phyloP scores from a whole-genome alignment of 495 filamentous ascomycete genomes.

The Lophium mytilinum region DNA sequence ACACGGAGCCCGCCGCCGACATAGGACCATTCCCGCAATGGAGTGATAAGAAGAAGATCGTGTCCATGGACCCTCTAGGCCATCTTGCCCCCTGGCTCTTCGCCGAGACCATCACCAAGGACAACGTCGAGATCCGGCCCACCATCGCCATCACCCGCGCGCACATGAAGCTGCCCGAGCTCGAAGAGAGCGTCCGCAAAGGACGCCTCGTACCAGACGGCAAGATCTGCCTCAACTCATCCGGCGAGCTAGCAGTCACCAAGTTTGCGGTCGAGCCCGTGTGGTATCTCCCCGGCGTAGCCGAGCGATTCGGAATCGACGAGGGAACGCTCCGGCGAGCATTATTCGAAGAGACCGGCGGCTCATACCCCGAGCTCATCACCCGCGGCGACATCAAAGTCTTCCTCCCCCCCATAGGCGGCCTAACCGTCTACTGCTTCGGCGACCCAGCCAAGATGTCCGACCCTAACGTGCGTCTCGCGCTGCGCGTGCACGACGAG shows the following conservation, averaged over 20 bases:
- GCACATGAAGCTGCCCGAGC: conserved; percentile 93
- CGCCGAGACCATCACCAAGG: conserved; percentile 57
- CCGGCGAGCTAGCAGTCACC: conserved; percentile 84
- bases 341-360: conserved; percentile 91
- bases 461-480: conserved; percentile 73
- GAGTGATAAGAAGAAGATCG: conserved; percentile 88
- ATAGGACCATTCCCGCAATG: conserved; percentile 87
- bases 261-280: conserved; percentile 94
- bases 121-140: conserved; percentile 78
- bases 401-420: conserved; percentile 93
- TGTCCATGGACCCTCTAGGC: conserved; percentile 92
- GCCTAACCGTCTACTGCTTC: conserved; percentile 94
- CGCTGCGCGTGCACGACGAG: conserved; percentile 92
- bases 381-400: conserved; percentile 90
- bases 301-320: conserved; percentile 90
- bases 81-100: conserved; percentile 81
- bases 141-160: conserved; percentile 93
- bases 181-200: conserved; percentile 73
- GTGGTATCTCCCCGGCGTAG: conserved; percentile 94
- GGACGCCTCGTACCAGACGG: conserved; percentile 82
- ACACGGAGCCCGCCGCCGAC: conserved; percentile 81
- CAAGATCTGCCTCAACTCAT: conserved; percentile 74
- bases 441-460: conserved; percentile 90
- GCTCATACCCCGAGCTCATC: conserved; percentile 84
- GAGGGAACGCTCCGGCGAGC: conserved; percentile 78